phyloP scores from a whole-genome alignment of 352 stramenopile species.

The Aphanomyces astaci region DNA sequence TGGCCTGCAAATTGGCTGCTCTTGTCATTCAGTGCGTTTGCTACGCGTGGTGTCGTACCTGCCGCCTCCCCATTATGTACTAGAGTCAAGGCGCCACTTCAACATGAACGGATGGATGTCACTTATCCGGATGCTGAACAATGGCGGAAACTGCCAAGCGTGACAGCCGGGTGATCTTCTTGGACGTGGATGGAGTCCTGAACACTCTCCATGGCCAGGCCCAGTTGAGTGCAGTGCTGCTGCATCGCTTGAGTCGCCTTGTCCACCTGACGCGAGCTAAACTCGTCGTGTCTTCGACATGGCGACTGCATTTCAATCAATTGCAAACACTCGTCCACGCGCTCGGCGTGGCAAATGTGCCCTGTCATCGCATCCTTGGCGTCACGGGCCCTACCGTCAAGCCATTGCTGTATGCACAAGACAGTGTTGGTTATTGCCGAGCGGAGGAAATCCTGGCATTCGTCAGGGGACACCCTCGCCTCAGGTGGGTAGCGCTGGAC shows the following conservation, averaged over 20 bases:
- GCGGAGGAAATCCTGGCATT: neutral
- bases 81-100: too few relatives aligned
- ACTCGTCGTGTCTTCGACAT: constrained; percentile 15
- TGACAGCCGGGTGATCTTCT: constrained; percentile 5
- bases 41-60: too few relatives aligned
- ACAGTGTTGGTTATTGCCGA: neutral
- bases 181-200: constrained; percentile 17
- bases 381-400: neutral
- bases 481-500: constrained; percentile 5
- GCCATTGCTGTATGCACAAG: neutral
- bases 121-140: neutral
- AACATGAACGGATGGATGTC: neutral
- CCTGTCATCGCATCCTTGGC: constrained; percentile 8
- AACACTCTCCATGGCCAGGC: neutral
- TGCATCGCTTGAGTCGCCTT: constrained; percentile 1
- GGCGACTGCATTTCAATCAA: neutral
- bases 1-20: too few relatives aligned
- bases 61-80: too few relatives aligned
- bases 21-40: too few relatives aligned
- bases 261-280: neutral
- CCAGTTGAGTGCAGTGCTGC: constrained; percentile 1
- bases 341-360: neutral
- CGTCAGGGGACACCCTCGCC: neutral
- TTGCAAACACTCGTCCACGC: neutral
- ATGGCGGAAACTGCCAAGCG: too few relatives aligned